Conservation (phyloP, 2,329 filamentous ascomycete species). For the Exutisphaerella laricina region DNA sequence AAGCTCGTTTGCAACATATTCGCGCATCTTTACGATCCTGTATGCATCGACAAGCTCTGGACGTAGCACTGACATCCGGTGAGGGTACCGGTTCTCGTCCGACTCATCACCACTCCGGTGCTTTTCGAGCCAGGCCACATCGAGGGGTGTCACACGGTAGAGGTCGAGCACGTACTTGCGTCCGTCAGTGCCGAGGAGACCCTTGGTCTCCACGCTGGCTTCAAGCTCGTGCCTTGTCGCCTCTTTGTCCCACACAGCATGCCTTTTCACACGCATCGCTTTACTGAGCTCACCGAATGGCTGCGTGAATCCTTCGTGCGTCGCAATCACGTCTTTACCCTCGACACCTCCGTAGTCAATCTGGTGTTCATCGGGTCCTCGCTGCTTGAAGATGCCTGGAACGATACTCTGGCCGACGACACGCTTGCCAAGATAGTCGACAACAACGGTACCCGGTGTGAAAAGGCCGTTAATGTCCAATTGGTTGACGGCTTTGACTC, state of each 20-base stretch:
- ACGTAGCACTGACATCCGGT: constrained; percentile 91
- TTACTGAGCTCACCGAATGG: constrained; percentile 89
- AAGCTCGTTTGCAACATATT: constrained; percentile 78
- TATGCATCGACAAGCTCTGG: constrained; percentile 85
- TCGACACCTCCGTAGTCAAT: constrained; percentile 99
- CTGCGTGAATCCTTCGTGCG: constrained; percentile 76
- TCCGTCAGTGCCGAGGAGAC: constrained; percentile 91
- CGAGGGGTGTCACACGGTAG: constrained; percentile 88
- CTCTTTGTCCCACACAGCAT: constrained; percentile 97
- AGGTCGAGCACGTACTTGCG: constrained; percentile 96
- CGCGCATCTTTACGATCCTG: constrained; percentile 77
- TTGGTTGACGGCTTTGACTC: constrained; percentile 93
- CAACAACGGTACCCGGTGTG: constrained; percentile 90
- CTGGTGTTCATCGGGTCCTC: constrained; percentile 94
- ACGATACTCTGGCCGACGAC: constrained; percentile 98
- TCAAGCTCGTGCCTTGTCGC: constrained; percentile 84
- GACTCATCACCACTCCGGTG: constrained; percentile 51
- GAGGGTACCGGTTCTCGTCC: constrained; percentile 64
- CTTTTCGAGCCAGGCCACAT: constrained; percentile 86
- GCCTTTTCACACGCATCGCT: constrained; percentile 84
- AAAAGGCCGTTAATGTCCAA: constrained; percentile 92
- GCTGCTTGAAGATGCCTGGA: constrained; percentile 97
- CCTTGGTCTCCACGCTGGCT: constrained; percentile 96
- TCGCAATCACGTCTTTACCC: constrained; percentile 89
- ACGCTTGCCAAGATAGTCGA: constrained; percentile 95